Evolutionary conservation across 345 rosid genomes (phyloP), one percentile per base, ranked within the genome.

Genomic region (Brassica incana): DNA sequence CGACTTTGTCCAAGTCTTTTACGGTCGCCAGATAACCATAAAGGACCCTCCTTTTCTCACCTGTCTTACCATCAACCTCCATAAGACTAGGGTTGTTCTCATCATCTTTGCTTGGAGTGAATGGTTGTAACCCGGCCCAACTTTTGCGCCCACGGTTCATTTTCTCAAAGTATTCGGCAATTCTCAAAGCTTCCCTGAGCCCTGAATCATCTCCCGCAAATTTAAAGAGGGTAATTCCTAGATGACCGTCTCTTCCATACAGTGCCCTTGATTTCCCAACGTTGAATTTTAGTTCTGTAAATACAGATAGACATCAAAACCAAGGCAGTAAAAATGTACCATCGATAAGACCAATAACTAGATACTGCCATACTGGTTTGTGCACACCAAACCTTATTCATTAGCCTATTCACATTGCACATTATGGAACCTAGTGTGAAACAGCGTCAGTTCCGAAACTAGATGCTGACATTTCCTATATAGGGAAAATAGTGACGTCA

Each of bases 191-290:
- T 77, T 92, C 94, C 75, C 81, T 86, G 80, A 96, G 83, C 76
- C 99, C 97, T 16, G 86, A 82, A 54, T 83, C 87, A 65, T 92
- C 91, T 63, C 90, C 89, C 20, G 80, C 67, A 86, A 90, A 96
- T 89, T 84, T 92, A 40, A 89, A 81, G 68, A 89, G 85, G 18
- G 97, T 90, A 52, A 88, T 80, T 69, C 98, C 99, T 67, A 86
- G 83, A 86, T 92, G 99, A 79, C 99, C 99, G 2, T 93, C 99
- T 87, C 94, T 92, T 65, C 89, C 97, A 79, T 93, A 96, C 67
- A 96, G 77, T 67, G 97, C 86, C 83, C 89, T 93, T 67, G 98
- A 88, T 88, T 89, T 96, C 85, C 97, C 95, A 82, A 89, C 88
- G 56, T 72, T 69, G 81, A 88, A 85, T 79, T 96, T 95, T 52